phyloP scores from a whole-genome alignment of 805 yeast genomes.

The Candida pseudoglaebosa region DNA sequence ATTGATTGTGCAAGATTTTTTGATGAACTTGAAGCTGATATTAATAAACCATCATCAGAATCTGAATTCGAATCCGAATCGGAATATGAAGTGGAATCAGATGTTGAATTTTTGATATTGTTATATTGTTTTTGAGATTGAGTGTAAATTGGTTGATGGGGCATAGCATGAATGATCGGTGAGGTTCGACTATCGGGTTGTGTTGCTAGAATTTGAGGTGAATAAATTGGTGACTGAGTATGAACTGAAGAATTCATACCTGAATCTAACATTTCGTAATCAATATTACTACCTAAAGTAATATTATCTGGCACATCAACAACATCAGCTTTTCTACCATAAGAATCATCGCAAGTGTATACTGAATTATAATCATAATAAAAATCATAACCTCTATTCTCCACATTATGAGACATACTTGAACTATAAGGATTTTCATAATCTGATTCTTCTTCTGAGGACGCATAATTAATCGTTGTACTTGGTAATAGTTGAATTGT shows the following conservation, averaged over 20 bases:
- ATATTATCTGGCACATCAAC: constrained; percentile 47
- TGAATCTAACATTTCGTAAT: constrained; percentile 29
- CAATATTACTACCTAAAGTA: constrained; percentile 36
- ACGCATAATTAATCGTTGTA: constrained; percentile 76
- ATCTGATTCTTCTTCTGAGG: constrained; percentile 58
- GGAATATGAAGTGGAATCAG: not conserved
- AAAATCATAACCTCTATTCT: constrained; percentile 73
- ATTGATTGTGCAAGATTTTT: constrained; percentile 42
- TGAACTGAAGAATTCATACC: constrained; percentile 1
- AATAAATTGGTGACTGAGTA: not conserved
- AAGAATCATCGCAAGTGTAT: constrained; percentile 49
- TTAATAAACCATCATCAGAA: constrained; percentile 32
- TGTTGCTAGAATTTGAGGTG: not conserved
- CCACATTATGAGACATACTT: constrained; percentile 68
- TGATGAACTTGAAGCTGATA: constrained; percentile 32
- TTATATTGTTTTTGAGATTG: not conserved
- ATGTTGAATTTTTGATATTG: not conserved
- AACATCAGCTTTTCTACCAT: constrained; percentile 32
- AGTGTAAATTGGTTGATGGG: not conserved
- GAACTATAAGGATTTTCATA: constrained; percentile 50
- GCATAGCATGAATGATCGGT: not conserved
- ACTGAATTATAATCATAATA: constrained; percentile 79
- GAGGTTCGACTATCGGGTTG: not conserved
- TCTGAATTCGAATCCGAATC: constrained; percentile 13
- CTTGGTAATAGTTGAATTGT: constrained; percentile 83